Base-by-base conservation (phyloP, 257 asterid species). In the Nicotiana noctiflora region DNA sequence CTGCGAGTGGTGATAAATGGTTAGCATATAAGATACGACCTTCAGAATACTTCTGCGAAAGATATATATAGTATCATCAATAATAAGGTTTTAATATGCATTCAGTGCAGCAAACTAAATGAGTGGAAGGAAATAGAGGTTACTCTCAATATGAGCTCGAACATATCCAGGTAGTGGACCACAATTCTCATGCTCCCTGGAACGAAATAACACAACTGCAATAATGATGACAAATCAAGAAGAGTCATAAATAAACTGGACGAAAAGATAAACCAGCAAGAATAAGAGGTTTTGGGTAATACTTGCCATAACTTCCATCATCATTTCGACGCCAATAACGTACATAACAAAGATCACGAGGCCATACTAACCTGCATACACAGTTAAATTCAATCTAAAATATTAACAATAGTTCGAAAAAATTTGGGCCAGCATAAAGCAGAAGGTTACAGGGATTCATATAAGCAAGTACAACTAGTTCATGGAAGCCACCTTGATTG, bases 311-410 rank as follows among this genome's bases (percentile, higher is more conserved):
- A 86, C 99, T 95, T 68, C 99, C 98, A 79, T 95, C 99, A 89
- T 95, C 99, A 88, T 93, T 95, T 75, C 99, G 97, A 81, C 98
- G 99, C 99, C 99, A 95, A 79, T 95, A 95, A 75, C 99, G 99
- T 76, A 95, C 97, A 85, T 95, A 95, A 86, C 99, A 95, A 80
- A 95, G 93, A 82, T 95, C 99, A 83, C 99, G 99, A 60, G 99
- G 98, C 99, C 99, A 95, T 46, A 93, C 91, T 77, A 95, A 80
- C 92, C 99, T 95, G 91, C 56, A 85, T 14, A 74, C 17, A 62
- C 68, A 74, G 62, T 74, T 74, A 25, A 49, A 49, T 60, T 49
- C 79, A 51, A 74, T 74, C 62, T 4, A 74, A 56, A 23, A 49
- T 49, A 74, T 2, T 37, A 74, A 25, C 5, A 25, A 74, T 49